Base-by-base conservation (phyloP, 306 rosid genomes). In the Comarum palustre region DNA sequence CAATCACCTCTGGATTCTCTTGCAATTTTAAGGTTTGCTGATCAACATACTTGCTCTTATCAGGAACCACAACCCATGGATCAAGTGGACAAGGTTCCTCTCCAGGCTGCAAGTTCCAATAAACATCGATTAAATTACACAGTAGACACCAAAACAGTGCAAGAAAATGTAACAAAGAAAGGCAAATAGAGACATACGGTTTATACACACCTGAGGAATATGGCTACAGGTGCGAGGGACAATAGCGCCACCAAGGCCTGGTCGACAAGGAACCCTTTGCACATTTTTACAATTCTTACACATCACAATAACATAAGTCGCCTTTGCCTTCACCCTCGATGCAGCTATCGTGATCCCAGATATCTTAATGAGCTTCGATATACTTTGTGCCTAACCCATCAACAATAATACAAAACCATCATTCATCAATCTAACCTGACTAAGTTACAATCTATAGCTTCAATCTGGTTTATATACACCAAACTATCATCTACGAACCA, bases 221-320 rank as follows among this genome's bases (percentile, higher is more conserved):
- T 94, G 99, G 84, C 73, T 91, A 78, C 99, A 94, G 0, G 99
- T 80, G 57, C 99, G 97, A 47, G 99, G 99, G 67, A 94, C 95
- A 74, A 94, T 81, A 8, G 99, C 99, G 27, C 99, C 99, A 13
- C 99, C 99, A 69, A 94, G 99, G 46, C 99, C 99, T 0, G 99
- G 97, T 32, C 96, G 80, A 68, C 99, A 94, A 0, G 99, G 91
- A 79, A 94, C 92, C 75, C 88, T 89, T 79, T 75, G 86, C 50
- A 84, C 87, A 10, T 89, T 91, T 80, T 79, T 87, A 78, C 99
- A 94, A 71, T 94, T 94, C 86, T 88, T 94, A 76, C 99, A 94
- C 71, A 94, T 68, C 27, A 91, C 82, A 54, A 90, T 91, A 72
- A 94, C 96, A 81, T 94, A 94, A 25, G 99, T 94, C 4, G 99